phyloP scores from a whole-genome alignment of 371 early-diverging fungal species.

The Dinochytrium kinnereticum region DNA sequence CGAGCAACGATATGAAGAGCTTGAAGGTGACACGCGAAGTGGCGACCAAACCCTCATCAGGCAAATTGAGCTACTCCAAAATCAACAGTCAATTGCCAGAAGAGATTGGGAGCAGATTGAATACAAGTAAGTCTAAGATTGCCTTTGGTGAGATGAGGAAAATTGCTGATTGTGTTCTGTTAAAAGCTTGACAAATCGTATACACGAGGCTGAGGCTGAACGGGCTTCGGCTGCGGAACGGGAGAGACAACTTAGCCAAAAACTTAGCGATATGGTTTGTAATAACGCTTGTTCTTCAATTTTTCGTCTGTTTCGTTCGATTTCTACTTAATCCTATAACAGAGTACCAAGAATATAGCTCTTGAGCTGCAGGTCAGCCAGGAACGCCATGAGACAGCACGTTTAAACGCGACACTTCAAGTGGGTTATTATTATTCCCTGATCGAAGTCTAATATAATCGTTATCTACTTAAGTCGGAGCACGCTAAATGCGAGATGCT shows the following conservation, averaged over 20 bases:
- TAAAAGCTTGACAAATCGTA: constrained; percentile 45
- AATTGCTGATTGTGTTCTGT: constrained; percentile 4
- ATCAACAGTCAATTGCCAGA: constrained; percentile 62
- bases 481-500: not conserved
- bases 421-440: constrained; percentile 12
- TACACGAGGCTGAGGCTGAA: constrained; percentile 58
- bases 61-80: constrained; percentile 73
- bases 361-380: constrained; percentile 37
- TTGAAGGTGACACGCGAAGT: constrained; percentile 57
- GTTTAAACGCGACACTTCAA: constrained; percentile 37
- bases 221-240: constrained; percentile 41
- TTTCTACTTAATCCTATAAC: too few species aligned
- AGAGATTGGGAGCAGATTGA: constrained; percentile 73
- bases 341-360: constrained; percentile 6
- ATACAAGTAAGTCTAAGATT: constrained; percentile 58
- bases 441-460: not conserved
- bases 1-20: constrained; percentile 66
- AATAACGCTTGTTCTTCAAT: too few species aligned
- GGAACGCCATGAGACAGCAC: constrained; percentile 41
- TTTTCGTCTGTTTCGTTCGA: too few species aligned
- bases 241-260: constrained; percentile 31
- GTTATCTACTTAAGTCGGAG: constrained; percentile 23
- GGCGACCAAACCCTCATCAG: constrained; percentile 67
- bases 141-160: too few species aligned
- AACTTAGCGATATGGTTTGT: constrained; percentile 37